Conservation (phyloP, 345 rosid species). For the Corymbia maculata region DNA sequence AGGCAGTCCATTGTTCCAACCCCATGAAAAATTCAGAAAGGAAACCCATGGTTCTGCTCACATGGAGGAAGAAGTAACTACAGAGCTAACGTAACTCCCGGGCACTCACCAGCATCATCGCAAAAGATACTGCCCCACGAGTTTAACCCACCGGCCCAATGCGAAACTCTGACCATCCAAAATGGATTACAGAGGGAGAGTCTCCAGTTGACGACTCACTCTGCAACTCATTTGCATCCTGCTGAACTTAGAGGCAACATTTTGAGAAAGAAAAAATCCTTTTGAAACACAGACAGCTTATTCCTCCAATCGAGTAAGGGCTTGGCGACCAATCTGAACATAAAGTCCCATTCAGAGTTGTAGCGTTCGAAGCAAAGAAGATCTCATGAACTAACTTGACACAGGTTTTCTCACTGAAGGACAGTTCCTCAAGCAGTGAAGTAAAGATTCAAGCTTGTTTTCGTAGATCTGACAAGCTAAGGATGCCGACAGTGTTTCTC, state of each 20-base stretch:
- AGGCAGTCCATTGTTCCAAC: neutral
- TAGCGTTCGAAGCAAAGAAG: no score
- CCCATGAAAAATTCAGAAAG: neutral
- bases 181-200: neutral
- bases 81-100: neutral
- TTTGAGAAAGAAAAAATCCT: no score
- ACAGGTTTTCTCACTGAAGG: no score
- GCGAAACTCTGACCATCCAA: neutral
- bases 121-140: neutral
- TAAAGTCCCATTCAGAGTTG: no score
- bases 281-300: neutral
- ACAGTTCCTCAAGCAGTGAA: no score
- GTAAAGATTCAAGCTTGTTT: no score
- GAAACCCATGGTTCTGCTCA: neutral
- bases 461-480: no score
- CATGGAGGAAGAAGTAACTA: neutral
- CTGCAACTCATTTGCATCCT: neutral
- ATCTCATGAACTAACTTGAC: no score
- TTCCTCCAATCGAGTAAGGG: neutral
- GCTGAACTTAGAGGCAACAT: neutral
- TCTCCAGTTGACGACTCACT: neutral
- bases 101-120: neutral
- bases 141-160: neutral
- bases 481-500: no score
- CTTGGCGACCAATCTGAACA: neutral